A percentile compares a stretch with the other conserved stretches of the same genome.
Conservation (phyloP, 306 rosid species). For the Betula pendula region DNA sequence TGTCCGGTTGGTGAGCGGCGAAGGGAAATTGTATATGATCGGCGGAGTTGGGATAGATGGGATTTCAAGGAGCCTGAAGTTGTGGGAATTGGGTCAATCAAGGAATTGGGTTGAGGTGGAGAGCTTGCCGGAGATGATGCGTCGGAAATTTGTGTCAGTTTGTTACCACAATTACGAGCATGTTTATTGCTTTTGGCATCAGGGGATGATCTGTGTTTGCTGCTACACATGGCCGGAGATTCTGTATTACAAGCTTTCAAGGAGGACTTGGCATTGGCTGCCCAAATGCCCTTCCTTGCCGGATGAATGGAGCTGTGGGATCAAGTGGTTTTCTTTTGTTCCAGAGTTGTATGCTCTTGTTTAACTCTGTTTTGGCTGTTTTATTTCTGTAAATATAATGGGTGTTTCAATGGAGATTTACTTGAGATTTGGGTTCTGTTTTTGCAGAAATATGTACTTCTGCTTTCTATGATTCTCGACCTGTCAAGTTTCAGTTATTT, state of each 20-base stretch:
- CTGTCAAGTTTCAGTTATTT: too few species aligned
- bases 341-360: conserved; percentile 59
- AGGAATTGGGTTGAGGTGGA: conserved; percentile 63
- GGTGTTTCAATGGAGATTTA: neutral
- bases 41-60: conserved; percentile 87
- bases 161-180: conserved; percentile 91
- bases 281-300: conserved; percentile 78
- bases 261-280: conserved; percentile 95
- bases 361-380: conserved; percentile 13
- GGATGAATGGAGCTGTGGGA: conserved; percentile 78
- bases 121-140: conserved; percentile 73
- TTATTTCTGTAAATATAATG: neutral
- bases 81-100: conserved; percentile 62
- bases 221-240: conserved; percentile 96
- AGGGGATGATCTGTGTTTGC: conserved; percentile 82
- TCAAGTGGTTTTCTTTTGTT: conserved; percentile 85
- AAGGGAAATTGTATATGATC: conserved; percentile 55
- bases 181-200: conserved; percentile 90
- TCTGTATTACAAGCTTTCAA: conserved; percentile 60
- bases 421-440: neutral
- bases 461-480: too few species aligned
- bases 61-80: conserved; percentile 63
- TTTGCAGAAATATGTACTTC: neutral
- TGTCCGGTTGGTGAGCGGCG: conserved; percentile 57
- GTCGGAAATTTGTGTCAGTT: conserved; percentile 69